These are phyloP conservation scores for Neurospora cerealis DNA, from an alignment of 495 filamentous ascomycete genomes.

Conservation along the genomic window DNA sequence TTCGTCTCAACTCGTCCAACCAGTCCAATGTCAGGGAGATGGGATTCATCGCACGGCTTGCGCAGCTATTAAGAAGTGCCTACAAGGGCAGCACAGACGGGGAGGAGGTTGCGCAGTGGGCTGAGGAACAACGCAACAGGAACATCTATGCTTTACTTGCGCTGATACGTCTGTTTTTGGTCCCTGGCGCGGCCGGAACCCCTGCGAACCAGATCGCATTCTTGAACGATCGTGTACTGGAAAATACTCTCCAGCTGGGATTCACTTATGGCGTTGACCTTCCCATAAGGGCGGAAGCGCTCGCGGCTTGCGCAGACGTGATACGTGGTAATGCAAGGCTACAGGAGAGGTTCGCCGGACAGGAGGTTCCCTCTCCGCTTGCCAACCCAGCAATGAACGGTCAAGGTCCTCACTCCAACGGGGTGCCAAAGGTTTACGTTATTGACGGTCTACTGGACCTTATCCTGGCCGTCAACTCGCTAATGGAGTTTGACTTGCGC, in stretches of 20 bases:
- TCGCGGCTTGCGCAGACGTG: slow-evolving; percentile 77
- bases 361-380: slow-evolving; percentile 54
- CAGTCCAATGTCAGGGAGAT: slow-evolving; percentile 92
- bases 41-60: slow-evolving; percentile 66
- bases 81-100: slow-evolving; percentile 46
- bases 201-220: slow-evolving; percentile 78
- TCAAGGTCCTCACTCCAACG: slow-evolving; percentile 29
- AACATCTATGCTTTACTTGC: slow-evolving; percentile 87
- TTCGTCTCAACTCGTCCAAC: slow-evolving; percentile 83
- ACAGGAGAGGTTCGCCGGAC: slow-evolving; percentile 81
- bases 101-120: slow-evolving; percentile 60
- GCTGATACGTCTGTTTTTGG: slow-evolving; percentile 76
- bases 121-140: slow-evolving; percentile 68
- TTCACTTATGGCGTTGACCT: slow-evolving; percentile 69
- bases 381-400: slow-evolving; percentile 33
- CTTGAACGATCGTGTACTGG: slow-evolving; percentile 62
- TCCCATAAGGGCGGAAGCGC: slow-evolving; percentile 72
- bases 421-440: slow-evolving; percentile 61
- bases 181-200: slow-evolving; percentile 68
- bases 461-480: slow-evolving; percentile 55
- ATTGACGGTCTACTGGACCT: slow-evolving; percentile 92
- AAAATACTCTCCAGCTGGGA: slow-evolving; percentile 70
- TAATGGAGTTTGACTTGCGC: slow-evolving; percentile 65
- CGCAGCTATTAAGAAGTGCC: slow-evolving; percentile 56
- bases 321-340: slow-evolving; percentile 71